These are phyloP conservation scores for Cynara cardunculus DNA, from an alignment of 129 eudicot species.

Conservation along the genomic window DNA sequence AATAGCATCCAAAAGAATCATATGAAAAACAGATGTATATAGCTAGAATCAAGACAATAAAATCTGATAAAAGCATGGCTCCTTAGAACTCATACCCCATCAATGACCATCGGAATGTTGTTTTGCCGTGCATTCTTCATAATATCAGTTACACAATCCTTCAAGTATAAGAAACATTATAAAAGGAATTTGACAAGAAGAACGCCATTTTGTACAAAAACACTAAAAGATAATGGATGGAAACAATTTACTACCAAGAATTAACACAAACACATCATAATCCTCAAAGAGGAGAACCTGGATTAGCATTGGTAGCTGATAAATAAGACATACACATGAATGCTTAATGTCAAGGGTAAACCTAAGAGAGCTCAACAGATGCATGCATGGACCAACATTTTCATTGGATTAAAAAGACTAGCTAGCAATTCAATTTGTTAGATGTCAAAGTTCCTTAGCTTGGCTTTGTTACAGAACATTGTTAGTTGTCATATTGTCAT, in stretches of 20 bases:
- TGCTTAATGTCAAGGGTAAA: background rate
- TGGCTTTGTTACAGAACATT: too few relatives aligned
- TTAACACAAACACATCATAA: too few relatives aligned
- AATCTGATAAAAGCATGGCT: background rate
- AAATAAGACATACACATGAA: background rate
- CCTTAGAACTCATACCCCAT: conserved; percentile 62
- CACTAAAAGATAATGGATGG: background rate
- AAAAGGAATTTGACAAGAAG: background rate
- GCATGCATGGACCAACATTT: too few relatives aligned
- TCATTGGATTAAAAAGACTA: too few relatives aligned
- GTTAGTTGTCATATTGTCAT: too few relatives aligned
- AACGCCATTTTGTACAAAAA: background rate
- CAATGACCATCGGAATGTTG: conserved; percentile 92
- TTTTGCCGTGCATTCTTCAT: conserved; percentile 80
- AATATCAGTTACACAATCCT: conserved; percentile 88
- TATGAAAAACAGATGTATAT: background rate
- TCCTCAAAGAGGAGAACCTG: too few relatives aligned
- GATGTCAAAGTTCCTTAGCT: too few relatives aligned
- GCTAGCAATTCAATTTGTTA: too few relatives aligned
- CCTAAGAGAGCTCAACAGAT: too few relatives aligned
- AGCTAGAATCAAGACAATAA: conserved; percentile 12
- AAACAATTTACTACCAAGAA: too few relatives aligned
- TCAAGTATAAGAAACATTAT: conserved; percentile 16
- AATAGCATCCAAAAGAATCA: conserved; percentile 6
- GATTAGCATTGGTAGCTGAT: background rate